A percentile compares a stretch with the other conserved stretches of the same genome.
Evolutionary conservation across 805 yeast species (phyloP).

Genomic region (Ogataea trehaloabstinens): DNA sequence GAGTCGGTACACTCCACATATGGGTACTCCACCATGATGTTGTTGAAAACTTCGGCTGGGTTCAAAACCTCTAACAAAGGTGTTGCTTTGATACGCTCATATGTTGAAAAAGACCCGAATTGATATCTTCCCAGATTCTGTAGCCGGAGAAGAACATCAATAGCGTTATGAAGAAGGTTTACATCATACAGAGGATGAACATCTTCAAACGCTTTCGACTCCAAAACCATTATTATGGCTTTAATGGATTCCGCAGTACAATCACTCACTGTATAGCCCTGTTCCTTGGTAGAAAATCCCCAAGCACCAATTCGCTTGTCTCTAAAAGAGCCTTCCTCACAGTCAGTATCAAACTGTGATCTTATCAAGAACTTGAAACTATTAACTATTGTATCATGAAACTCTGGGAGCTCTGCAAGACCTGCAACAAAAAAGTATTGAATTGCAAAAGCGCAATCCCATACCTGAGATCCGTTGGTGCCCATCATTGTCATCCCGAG

Average conservation of each 20-base stretch:
- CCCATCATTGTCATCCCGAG: slow-evolving; percentile 95
- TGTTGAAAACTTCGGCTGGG: slow-evolving; percentile 98
- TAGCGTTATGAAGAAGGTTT: slow-evolving; percentile 57
- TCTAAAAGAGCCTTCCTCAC: slow-evolving; percentile 74
- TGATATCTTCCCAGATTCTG: slow-evolving; percentile 63
- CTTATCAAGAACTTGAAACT: slow-evolving; percentile 72
- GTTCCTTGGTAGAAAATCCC: slow-evolving; percentile 95
- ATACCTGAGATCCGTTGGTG: slow-evolving; percentile 94
- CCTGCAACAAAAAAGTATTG: slow-evolving; percentile 84
- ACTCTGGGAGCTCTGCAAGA: slow-evolving; percentile 65
- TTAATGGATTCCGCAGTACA: slow-evolving; percentile 96
- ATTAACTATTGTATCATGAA: slow-evolving; percentile 56
- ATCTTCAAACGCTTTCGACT: slow-evolving; percentile 52
- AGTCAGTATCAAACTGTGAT: slow-evolving; percentile 82
- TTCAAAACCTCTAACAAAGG: slow-evolving; percentile 72
- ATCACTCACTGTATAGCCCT: slow-evolving; percentile 95
- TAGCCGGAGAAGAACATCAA: slow-evolving; percentile 70
- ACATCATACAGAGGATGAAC: slow-evolving; percentile 40
- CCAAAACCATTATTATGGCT: slow-evolving; percentile 88
- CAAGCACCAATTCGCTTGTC: slow-evolving; percentile 87
- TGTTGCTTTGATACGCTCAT: slow-evolving; percentile 83
- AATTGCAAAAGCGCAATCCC: slow-evolving; percentile 93
- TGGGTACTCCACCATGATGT: slow-evolving; percentile 98
- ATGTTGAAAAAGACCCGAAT: slow-evolving; percentile 85
- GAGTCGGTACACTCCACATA: slow-evolving; percentile 98